A percentile compares a stretch with the other conserved stretches of the same genome.
Conservation (phyloP, 2,329 filamentous ascomycete genomes). For the Aspergillus pseudotamarii region DNA sequence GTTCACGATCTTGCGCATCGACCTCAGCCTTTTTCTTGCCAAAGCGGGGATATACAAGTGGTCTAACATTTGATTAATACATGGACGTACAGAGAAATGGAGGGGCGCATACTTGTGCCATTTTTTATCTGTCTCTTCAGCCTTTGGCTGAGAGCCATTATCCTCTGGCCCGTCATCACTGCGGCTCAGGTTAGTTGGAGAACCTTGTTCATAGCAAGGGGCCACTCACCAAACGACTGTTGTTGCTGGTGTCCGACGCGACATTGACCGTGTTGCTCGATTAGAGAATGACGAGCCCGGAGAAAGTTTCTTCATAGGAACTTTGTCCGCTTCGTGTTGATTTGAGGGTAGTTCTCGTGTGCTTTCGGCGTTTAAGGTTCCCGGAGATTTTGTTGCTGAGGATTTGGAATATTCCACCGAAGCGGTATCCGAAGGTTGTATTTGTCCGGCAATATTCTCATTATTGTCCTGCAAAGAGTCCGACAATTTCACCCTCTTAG, state of each 20-base stretch:
- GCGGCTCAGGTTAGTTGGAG: constrained; percentile 9
- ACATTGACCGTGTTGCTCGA: constrained; percentile 37
- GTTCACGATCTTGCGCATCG: constrained; percentile 55
- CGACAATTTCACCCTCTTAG: constrained; percentile 35
- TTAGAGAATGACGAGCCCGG: constrained; percentile 6
- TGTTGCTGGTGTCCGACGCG: constrained; percentile 21
- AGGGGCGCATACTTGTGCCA: constrained; percentile 26
- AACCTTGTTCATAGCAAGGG: not conserved
- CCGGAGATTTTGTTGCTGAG: constrained; percentile 1
- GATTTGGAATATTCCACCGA: constrained; percentile 7
- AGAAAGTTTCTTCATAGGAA: constrained; percentile 34
- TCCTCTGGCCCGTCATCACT: constrained; percentile 24
- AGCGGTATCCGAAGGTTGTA: constrained; percentile 7
- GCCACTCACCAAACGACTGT: constrained; percentile 25
- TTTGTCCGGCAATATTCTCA: constrained; percentile 13
- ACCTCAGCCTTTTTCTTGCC: constrained; percentile 53
- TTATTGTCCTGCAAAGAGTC: constrained; percentile 30
- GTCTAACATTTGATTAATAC: constrained; percentile 26
- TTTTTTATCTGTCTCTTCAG: constrained; percentile 17
- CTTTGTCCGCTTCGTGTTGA: constrained; percentile 20
- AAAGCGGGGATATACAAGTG: constrained; percentile 48
- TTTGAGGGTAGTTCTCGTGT: constrained; percentile 15
- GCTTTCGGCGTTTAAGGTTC: constrained; percentile 6
- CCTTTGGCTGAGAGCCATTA: constrained; percentile 9
- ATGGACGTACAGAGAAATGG: not conserved